Percentiles rank a stretch among this genome's conserved stretches.
Conservation (phyloP, 495 filamentous ascomycete genomes). For the Penicillium parvum region DNA sequence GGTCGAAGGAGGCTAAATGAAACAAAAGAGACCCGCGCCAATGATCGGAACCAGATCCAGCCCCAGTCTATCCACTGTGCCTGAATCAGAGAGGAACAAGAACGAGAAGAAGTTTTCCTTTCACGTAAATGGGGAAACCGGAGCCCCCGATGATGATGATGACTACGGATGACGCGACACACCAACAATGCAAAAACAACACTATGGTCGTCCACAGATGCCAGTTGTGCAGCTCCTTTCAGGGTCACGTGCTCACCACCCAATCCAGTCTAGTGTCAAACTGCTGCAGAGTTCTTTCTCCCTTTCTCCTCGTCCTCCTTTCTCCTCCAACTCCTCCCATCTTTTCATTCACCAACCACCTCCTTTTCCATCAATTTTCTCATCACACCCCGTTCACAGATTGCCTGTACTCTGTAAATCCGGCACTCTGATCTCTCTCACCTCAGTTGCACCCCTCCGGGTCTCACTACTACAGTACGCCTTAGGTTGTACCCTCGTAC, state of each 20-base stretch:
- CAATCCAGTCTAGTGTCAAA: slow-evolving; percentile 1
- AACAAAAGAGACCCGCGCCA: neutral
- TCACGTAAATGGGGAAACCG: slow-evolving; percentile 13
- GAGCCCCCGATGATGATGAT: no score
- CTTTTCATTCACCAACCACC: slow-evolving; percentile 14
- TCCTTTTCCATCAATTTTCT: slow-evolving; percentile 13
- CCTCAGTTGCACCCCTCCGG: slow-evolving; percentile 6
- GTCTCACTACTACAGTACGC: slow-evolving; percentile 18
- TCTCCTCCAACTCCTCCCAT: slow-evolving; percentile 16
- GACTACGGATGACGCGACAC: neutral
- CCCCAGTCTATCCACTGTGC: slow-evolving; percentile 12
- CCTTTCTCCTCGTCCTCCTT: slow-evolving; percentile 11
- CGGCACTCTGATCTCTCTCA: slow-evolving; percentile 8
- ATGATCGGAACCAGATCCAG: slow-evolving; percentile 2
- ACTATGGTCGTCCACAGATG: neutral
- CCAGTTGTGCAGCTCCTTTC: neutral
- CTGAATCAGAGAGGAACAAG: neutral
- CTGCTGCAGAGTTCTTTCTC: slow-evolving; percentile 8
- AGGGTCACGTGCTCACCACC: neutral
- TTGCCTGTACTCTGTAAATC: slow-evolving; percentile 25
- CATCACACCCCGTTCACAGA: slow-evolving; percentile 9
- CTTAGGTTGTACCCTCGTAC: slow-evolving; percentile 36
- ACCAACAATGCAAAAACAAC: neutral
- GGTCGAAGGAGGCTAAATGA: slow-evolving; percentile 1
- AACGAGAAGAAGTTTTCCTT: neutral